Conservation (phyloP, 2,329 filamentous ascomycete genomes). For the Mycosphaerella sp. region DNA sequence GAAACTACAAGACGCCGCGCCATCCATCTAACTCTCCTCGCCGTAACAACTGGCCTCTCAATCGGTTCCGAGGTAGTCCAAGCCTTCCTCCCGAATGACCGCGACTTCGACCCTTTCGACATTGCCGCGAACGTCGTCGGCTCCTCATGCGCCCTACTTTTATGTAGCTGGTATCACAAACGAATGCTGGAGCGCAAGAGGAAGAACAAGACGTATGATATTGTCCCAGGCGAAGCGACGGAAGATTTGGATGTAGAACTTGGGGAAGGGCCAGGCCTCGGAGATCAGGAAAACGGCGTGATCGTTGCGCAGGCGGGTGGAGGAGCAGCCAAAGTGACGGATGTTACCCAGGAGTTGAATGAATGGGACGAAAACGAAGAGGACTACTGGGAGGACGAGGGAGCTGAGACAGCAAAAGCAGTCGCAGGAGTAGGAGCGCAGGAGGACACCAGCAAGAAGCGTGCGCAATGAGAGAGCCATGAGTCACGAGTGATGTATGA, state of each 20-base stretch:
- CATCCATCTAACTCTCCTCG: slow-evolving; percentile 72
- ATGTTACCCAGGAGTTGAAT: slow-evolving; percentile 75
- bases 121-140: slow-evolving; percentile 83
- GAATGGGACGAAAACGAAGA: slow-evolving; percentile 87
- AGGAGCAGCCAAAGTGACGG: slow-evolving; percentile 50
- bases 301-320: slow-evolving; percentile 17
- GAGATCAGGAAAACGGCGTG: slow-evolving; percentile 33
- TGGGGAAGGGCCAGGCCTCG: slow-evolving; percentile 49
- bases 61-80: slow-evolving; percentile 73
- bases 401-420: slow-evolving; percentile 31
- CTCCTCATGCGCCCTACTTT: slow-evolving; percentile 61
- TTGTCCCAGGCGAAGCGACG: slow-evolving; percentile 54
- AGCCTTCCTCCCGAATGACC: slow-evolving; percentile 58
- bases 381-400: slow-evolving; percentile 54
- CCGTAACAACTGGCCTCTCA: slow-evolving; percentile 68
- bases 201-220: slow-evolving; percentile 63
- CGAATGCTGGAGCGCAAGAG: slow-evolving; percentile 89
- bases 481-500: slow-evolving; percentile 9
- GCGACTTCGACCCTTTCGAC: slow-evolving; percentile 69
- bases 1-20: slow-evolving; percentile 83
- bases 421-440: slow-evolving; percentile 19
- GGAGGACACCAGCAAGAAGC: slow-evolving; percentile 37
- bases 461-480: slow-evolving; percentile 37
- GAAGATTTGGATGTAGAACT: slow-evolving; percentile 67
- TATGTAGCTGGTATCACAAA: slow-evolving; percentile 89